Evolutionary conservation across 1,284 basidiomycete genomes (phyloP).

Genomic region (Ceratorhiza oryzae-sativae): DNA sequence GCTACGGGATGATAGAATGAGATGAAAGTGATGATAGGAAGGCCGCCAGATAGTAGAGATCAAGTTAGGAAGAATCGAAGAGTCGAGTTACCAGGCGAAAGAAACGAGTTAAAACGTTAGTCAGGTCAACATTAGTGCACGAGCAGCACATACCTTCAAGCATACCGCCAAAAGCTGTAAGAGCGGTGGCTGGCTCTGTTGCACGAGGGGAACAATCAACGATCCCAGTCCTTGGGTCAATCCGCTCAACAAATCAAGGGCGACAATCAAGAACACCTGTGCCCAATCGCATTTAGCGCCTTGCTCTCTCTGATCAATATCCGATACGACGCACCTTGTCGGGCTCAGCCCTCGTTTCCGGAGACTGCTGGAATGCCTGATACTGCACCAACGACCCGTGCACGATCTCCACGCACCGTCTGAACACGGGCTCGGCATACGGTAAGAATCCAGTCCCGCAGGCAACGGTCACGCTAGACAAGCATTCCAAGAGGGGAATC

Average conservation of each 20-base stretch:
- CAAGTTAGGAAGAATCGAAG: too few species aligned
- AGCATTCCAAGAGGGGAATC: constrained; percentile 94
- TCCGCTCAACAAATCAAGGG: constrained; percentile 93
- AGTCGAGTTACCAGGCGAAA: too few species aligned
- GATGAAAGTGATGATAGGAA: background rate
- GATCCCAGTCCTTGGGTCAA: constrained; percentile 93
- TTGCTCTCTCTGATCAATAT: background rate
- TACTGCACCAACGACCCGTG: constrained; percentile 83
- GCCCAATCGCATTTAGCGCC: background rate
- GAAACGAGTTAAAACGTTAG: background rate
- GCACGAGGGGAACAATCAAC: constrained; percentile 75
- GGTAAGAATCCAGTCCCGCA: constrained; percentile 91
- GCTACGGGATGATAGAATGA: constrained; percentile 51
- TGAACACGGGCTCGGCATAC: constrained; percentile 91
- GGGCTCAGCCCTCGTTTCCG: constrained; percentile 83
- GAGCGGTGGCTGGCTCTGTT: constrained; percentile 73
- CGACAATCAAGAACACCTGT: constrained; percentile 85
- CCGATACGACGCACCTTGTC: constrained; percentile 68
- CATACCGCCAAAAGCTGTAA: constrained; percentile 83
- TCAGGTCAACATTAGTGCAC: background rate
- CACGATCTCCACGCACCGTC: constrained; percentile 89
- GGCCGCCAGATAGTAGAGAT: too few species aligned
- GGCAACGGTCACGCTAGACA: constrained; percentile 97
- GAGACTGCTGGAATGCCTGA: constrained; percentile 75
- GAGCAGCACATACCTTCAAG: constrained; percentile 60